Evolutionary conservation across 2,329 filamentous ascomycete species (phyloP), one percentile per base, ranked within the genome.

Genomic region (Ascocoryne sarcoides): DNA sequence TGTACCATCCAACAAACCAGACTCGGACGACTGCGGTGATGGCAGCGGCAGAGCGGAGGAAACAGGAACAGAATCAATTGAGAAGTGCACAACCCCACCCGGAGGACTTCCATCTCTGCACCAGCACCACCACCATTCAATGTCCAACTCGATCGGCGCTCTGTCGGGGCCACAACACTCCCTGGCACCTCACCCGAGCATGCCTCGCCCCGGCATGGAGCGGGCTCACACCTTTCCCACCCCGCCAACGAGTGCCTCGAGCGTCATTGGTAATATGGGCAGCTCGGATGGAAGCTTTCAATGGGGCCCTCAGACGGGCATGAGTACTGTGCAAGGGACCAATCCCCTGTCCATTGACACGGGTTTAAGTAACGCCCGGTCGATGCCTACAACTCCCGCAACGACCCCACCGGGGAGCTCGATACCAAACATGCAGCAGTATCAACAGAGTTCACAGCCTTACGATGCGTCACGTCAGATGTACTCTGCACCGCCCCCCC

Each of bases 1-100:
- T 96, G 36, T 96, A 95, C 63, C 90, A 96, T 61, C 90, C 92
- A 0, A 82, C 84, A 30, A 95, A 95, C 60, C 83, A 88, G 59
- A 84, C 68, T 50, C 73, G 86, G 52, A 86, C 82, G 34, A 88
- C 82, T 62, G 80, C 86, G 59, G 86, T 93, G 40, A 90, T 95
- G 78, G 84, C 87, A 51, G 87, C 86, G 20, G 82, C 79, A 4
- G 82, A 89, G 57, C 76, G 83, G 51, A 77, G 86, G 57, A 84
- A 88, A 59, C 71, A 82, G 51, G 82, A 87, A 53, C 69, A 75
- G 38, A 74, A 69, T 48, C 73, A 78, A 56, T 73, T 86, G 67
- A 72, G 82, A 41, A 76, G 71, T 38, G 70, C 70, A 1, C 73
- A 69, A 62, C n/a, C n/a, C 61, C 69, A 62, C 61, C 68, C n/a